Base-by-base conservation (phyloP, 2,329 filamentous ascomycete genomes). In the Epichloe amarillans region DNA sequence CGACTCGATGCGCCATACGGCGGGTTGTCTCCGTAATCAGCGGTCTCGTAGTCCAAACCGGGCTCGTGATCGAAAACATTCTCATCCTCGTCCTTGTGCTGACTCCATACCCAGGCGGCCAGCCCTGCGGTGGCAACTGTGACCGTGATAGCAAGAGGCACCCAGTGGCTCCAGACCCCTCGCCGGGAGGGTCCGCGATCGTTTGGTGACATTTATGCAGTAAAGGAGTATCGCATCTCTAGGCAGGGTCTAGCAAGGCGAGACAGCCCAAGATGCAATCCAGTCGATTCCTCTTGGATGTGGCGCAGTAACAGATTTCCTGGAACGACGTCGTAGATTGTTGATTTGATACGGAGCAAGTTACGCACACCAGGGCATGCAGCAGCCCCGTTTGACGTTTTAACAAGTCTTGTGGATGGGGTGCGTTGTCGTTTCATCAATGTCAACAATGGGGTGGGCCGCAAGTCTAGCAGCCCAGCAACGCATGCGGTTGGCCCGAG, bases 101-200 rank as follows among this genome's bases (percentile, higher is more conserved):
- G 89, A 66, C 86, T 94, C 89, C 89, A 95, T 54, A 90, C 81
- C 91, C 91, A 97, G 52, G 88, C 88, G 49, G 84, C 90, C 46
- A 95, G 71, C 36, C 90, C 89, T 50, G 86, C 83, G 21, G 90
- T 88, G 54, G 91, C 91, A 58, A 94, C 81, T 45, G 88, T 90
- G 52, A 95, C 82, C 47, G 90, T 96, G 56, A 95, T 69, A 57
- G 83, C 84, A 51, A 97, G 76, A 55, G 91, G 91, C 53, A 95
- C 80, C 88, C 90, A 96, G 70, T 94, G 91, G 62, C 83, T 79
- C 70, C 87, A 79, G 58, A 80, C 76, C 64, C 76, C 73, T 66
- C 77, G 73, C 69, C 79, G 74, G 72, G 76, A 75, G 61, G 76
- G 72, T 61, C 70, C 65, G 60, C 70, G 69, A 63, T 78, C 70